Evolutionary conservation across 176 grass and related monocot species (phyloP).

Genomic region (Chloris gayana): DNA sequence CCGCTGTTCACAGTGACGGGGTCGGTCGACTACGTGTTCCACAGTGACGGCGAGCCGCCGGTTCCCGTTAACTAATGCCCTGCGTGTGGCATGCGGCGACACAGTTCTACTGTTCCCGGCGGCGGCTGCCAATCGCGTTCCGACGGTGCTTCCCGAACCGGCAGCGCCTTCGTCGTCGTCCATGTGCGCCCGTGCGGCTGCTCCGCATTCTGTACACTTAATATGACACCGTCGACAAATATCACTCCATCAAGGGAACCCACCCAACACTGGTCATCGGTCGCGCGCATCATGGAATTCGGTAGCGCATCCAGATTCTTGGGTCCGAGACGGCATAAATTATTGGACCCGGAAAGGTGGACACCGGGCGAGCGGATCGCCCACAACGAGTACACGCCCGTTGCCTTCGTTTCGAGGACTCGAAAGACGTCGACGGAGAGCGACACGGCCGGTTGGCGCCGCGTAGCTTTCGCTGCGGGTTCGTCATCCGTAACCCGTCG

Average conservation of each 20-base stretch:
- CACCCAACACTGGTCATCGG: background rate
- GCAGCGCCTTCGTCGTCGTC: too few relatives aligned
- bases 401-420: slow-evolving; percentile 31
- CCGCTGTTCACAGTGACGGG: background rate
- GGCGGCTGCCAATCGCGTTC: background rate
- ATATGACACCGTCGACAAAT: background rate
- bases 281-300: background rate
- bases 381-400: background rate
- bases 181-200: background rate
- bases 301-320: slow-evolving; percentile 5
- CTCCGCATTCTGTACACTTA: background rate
- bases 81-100: background rate
- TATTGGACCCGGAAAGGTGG: slow-evolving; percentile 1
- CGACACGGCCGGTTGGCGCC: slow-evolving; percentile 32
- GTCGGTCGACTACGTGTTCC: background rate
- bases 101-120: background rate
- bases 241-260: background rate
- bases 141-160: background rate
- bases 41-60: background rate
- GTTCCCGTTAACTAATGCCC: background rate
- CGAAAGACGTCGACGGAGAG: background rate
- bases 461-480: slow-evolving; percentile 27
- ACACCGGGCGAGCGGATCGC: background rate
- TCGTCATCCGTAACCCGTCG: slow-evolving; percentile 13
- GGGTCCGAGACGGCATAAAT: background rate